These are phyloP conservation scores for Apiotrichum laibachii DNA, from an alignment of 1,284 basidiomycete genomes.

Conservation along the genomic window DNA sequence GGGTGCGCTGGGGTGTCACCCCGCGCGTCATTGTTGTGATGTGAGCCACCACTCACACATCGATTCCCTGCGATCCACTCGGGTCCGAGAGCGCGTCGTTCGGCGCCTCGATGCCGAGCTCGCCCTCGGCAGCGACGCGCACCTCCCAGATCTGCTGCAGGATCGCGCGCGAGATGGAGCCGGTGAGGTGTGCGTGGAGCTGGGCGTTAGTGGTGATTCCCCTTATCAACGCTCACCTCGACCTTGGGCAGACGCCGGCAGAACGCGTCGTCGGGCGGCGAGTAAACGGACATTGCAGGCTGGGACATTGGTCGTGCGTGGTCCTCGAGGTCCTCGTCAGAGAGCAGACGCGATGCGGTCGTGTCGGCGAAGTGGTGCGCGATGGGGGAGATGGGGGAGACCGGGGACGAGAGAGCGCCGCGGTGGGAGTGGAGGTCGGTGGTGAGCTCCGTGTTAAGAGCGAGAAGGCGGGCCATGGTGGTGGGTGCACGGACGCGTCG, in stretches of 20 bases:
- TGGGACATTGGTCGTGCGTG: background rate
- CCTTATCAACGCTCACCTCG: conserved; percentile 18
- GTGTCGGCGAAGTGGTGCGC: too few relatives aligned
- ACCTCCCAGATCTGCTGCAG: conserved; percentile 30
- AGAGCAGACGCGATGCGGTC: background rate
- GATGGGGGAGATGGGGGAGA: too few relatives aligned
- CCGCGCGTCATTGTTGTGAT: too few relatives aligned
- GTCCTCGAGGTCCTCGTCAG: background rate
- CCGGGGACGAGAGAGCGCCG: too few relatives aligned
- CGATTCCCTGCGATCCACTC: conserved; percentile 23
- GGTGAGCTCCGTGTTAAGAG: background rate
- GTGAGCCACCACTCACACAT: conserved; percentile 12
- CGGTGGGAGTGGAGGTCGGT: too few relatives aligned
- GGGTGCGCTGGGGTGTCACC: background rate
- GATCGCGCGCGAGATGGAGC: conserved; percentile 25
- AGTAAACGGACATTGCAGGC: background rate
- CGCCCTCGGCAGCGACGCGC: conserved; percentile 13
- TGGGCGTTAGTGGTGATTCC: conserved; percentile 5
- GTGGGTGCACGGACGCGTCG: too few relatives aligned
- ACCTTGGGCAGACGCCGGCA: conserved; percentile 31
- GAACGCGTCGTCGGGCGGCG: conserved; percentile 19
- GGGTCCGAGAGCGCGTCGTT: conserved; percentile 19
- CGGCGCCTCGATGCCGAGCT: conserved; percentile 19
- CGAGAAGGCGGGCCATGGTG: conserved; percentile 4
- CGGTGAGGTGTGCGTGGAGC: conserved; percentile 38